Percentiles rank a stretch among this genome's conserved stretches.
Evolutionary conservation across 78 protist genomes (phyloP).

Genomic region (Tieghemostelium lacteum): DNA sequence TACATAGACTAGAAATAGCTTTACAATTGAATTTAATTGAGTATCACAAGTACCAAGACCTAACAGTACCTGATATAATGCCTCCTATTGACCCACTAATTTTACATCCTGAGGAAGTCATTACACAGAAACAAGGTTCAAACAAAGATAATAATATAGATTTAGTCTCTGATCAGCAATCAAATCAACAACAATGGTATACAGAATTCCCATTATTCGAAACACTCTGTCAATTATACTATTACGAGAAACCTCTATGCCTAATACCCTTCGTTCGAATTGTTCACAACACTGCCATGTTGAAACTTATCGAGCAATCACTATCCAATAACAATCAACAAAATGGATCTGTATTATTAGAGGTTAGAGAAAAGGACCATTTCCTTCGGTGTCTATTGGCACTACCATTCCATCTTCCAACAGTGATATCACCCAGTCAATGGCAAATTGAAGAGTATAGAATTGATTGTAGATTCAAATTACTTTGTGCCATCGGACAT

Average conservation of each 20-base stretch:
- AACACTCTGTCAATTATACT: slow-evolving; percentile 50
- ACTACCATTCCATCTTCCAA: slow-evolving; percentile 24
- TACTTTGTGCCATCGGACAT: slow-evolving; percentile 58
- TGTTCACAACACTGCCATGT: slow-evolving; percentile 13
- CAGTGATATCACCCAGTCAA: neutral
- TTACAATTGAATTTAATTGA: slow-evolving; percentile 8
- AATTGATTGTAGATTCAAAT: slow-evolving; percentile 47
- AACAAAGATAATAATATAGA: neutral
- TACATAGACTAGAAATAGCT: slow-evolving; percentile 15
- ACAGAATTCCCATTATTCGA: slow-evolving; percentile 49
- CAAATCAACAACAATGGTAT: neutral
- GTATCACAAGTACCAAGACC: slow-evolving; percentile 5
- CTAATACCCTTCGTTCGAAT: slow-evolving; percentile 47
- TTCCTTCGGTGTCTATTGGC: slow-evolving; percentile 35
- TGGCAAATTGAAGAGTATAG: slow-evolving; percentile 1
- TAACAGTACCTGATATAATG: slow-evolving; percentile 5
- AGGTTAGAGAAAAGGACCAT: slow-evolving; percentile 73
- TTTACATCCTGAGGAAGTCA: slow-evolving; percentile 43
- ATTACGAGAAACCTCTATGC: slow-evolving; percentile 21
- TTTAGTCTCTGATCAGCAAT: neutral
- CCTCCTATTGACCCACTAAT: slow-evolving; percentile 42
- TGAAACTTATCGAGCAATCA: neutral
- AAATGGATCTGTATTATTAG: too few species aligned
- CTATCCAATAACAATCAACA: neutral
- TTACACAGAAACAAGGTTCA: neutral